These are phyloP conservation scores for Viola odorata DNA, from an alignment of 345 rosid genomes.

Conservation along the genomic window DNA sequence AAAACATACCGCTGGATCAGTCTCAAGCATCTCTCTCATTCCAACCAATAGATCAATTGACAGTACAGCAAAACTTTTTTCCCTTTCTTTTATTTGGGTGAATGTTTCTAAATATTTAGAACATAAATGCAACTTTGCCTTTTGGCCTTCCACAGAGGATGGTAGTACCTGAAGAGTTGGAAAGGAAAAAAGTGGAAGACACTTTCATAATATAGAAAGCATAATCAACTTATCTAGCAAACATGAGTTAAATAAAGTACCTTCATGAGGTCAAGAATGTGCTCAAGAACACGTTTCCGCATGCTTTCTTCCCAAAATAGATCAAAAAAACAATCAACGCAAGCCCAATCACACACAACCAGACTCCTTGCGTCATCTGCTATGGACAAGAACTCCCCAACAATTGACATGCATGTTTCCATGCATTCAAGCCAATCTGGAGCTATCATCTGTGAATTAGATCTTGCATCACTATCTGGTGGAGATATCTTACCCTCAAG, in stretches of 20 bases:
- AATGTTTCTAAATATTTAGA: slow-evolving; percentile 86
- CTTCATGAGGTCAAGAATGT: slow-evolving; percentile 80
- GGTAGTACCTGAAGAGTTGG: slow-evolving; percentile 48
- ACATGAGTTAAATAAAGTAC: slow-evolving; percentile 29
- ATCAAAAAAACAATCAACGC: slow-evolving; percentile 78
- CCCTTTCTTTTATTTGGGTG: slow-evolving; percentile 80
- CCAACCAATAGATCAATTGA: slow-evolving; percentile 75
- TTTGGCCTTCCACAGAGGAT: slow-evolving; percentile 51
- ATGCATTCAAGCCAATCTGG: slow-evolving; percentile 54
- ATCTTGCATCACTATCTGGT: slow-evolving; percentile 23
- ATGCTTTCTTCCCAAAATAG: slow-evolving; percentile 82
- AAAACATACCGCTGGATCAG: slow-evolving; percentile 51
- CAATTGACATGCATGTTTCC: slow-evolving; percentile 54
- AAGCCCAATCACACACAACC: slow-evolving; percentile 50
- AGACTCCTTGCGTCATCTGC: slow-evolving; percentile 53
- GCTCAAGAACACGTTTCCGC: slow-evolving; percentile 53
- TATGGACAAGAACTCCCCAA: slow-evolving; percentile 49
- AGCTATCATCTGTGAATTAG: slow-evolving; percentile 30
- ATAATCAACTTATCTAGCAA: slow-evolving; percentile 1
- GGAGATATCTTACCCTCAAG: slow-evolving; percentile 28
- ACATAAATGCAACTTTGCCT: slow-evolving; percentile 64
- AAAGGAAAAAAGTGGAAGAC: slow-evolving; percentile 1
- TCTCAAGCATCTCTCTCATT: slow-evolving; percentile 71
- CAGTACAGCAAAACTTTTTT: slow-evolving; percentile 47
- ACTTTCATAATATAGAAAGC: slow-evolving; percentile 5